Evolutionary conservation across 164 flowering plant species (phyloP), one percentile per base, ranked within the genome.

Genomic region (Magnolia officinalis): DNA sequence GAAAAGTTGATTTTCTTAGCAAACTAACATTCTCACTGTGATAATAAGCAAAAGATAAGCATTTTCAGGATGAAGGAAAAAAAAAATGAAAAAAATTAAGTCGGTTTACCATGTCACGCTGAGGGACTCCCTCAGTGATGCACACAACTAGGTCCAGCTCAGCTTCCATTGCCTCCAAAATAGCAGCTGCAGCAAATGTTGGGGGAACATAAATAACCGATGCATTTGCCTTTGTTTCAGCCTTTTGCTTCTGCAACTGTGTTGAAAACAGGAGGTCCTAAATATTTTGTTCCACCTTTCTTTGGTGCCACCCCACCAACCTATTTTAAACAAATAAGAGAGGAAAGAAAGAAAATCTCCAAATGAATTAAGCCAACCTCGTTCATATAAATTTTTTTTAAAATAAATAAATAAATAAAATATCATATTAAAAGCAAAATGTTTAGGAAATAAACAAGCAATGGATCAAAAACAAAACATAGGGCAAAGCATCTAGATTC

Each of bases 221-320:
- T 23, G 98, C 98, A 89, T 96, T 94, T 59, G 99, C 99, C 86
- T 90, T 94, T 19, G 97, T 91, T 82, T 94, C 97, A 63, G 94
- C 97, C 86, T 23, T 94, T 94, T 51, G 99, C 99, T 78, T 96
- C 99, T 26, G 99, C 94, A 78, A 96, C 98, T 7, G 94, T 13
- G 86, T 96, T 94, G 82, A 92, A 96, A 63, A 96, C 97, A 73
- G 98, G 98, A 76, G 94, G 97, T 11, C 98, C 99, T 81, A 96
- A 83, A 80, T 94, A 97, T 72, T 93, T 97, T 4, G 94, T 91
- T 58, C 97, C 96, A 70, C 95, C 98, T 77, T 91, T 95, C 87
- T 90, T 91, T 1, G 99, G 99, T 20, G 98, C 94, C 73, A 96
- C 99, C 51, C 99, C 98, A 77, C 95, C 99, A 75, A 96, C 99